Conservation (phyloP, 352 stramenopile genomes). For the Hyphochytrium catenoides region DNA sequence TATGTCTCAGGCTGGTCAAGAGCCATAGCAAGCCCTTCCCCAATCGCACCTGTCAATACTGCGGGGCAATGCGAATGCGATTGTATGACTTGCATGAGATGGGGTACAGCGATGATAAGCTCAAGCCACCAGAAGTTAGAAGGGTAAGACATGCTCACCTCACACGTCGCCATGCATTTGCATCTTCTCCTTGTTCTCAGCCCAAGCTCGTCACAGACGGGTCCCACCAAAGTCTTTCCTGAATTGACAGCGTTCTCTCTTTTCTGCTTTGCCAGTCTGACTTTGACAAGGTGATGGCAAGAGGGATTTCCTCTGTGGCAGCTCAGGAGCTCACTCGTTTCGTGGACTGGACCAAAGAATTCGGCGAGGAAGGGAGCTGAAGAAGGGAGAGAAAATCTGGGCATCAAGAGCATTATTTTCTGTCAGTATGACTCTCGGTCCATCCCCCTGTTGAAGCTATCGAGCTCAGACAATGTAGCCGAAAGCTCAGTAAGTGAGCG, state of each 20-base stretch:
- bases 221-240: too few species aligned
- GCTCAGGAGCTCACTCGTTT: slow-evolving; percentile 89
- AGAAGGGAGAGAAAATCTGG: too few species aligned
- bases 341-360: slow-evolving; percentile 95
- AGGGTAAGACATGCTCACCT: too few species aligned
- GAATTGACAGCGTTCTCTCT: not conserved
- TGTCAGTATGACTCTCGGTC: too few species aligned
- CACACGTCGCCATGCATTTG: too few species aligned
- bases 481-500: too few species aligned
- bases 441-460: too few species aligned
- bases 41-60: slow-evolving; percentile 39
- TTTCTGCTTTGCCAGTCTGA: slow-evolving; percentile 20
- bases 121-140: slow-evolving; percentile 52
- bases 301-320: slow-evolving; percentile 82
- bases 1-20: too few species aligned
- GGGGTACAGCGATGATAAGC: slow-evolving; percentile 51
- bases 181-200: not conserved
- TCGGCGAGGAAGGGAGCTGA: slow-evolving; percentile 98
- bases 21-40: too few species aligned
- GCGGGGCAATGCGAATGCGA: slow-evolving; percentile 46
- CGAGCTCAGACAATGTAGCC: too few species aligned
- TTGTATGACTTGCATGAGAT: slow-evolving; percentile 52
- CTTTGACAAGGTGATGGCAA: slow-evolving; percentile 83
- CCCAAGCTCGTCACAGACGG: too few species aligned
- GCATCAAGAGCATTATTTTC: too few species aligned